Conservation (phyloP, 345 rosid species). For the Leavenworthia alabamica region DNA sequence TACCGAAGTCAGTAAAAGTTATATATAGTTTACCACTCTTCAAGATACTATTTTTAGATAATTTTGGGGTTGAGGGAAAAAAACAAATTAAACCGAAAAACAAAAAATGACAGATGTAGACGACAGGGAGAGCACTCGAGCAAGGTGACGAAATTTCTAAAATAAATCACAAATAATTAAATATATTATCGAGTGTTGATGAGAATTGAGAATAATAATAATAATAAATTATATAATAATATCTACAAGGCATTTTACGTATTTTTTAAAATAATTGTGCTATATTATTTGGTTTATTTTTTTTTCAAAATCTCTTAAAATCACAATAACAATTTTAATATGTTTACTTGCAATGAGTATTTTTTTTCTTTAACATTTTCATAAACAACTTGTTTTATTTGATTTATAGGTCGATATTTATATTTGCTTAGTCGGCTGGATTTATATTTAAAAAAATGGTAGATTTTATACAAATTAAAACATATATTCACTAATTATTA, state of each 20-base stretch:
- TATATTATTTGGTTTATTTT: neutral
- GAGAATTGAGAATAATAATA: neutral
- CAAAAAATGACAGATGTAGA: slow-evolving; percentile 23
- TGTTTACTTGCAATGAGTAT: neutral
- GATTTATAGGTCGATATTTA: neutral
- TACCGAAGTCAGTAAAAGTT: too few relatives aligned
- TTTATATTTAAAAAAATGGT: neutral
- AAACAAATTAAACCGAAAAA: slow-evolving; percentile 20
- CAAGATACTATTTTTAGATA: slow-evolving; percentile 11
- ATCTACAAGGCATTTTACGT: slow-evolving; percentile 7
- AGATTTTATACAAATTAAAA: neutral
- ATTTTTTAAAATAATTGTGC: neutral
- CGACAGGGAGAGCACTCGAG: slow-evolving; percentile 27
- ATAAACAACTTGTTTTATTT: neutral
- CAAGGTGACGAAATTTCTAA: slow-evolving; percentile 5
- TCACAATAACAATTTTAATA: neutral
- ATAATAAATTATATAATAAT: neutral
- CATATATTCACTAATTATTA: neutral
- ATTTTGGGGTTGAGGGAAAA: slow-evolving; percentile 11
- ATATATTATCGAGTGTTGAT: slow-evolving; percentile 22
- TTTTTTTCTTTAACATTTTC: neutral
- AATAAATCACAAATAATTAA: slow-evolving; percentile 16
- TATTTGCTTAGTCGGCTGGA: neutral
- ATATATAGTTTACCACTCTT: neutral
- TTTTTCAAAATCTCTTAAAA: neutral